Percentiles rank a stretch among this genome's conserved stretches.
Conservation (phyloP, 495 filamentous ascomycete genomes). For the Talaromyces stipitatus region DNA sequence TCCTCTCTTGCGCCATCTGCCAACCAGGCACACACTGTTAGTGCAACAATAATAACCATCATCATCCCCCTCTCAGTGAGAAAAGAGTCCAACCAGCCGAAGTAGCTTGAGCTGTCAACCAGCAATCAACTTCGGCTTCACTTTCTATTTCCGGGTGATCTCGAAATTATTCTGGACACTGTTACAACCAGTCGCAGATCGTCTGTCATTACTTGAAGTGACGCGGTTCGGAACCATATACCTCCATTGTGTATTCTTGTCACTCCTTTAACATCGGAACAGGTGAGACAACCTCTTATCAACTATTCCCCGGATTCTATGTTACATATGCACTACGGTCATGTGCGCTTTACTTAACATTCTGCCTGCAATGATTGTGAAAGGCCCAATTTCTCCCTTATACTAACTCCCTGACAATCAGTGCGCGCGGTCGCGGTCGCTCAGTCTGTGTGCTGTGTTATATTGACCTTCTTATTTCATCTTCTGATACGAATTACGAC, state of each 20-base stretch:
- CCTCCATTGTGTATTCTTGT: not conserved
- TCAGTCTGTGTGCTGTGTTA: conserved; percentile 5
- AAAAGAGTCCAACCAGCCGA: not conserved
- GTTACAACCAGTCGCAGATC: not conserved
- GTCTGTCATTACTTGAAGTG: not conserved
- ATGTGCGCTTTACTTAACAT: not conserved
- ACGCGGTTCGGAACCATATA: not conserved
- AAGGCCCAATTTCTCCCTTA: no score
- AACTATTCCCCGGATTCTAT: not conserved
- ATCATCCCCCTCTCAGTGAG: not conserved
- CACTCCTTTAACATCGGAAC: conserved; percentile 5
- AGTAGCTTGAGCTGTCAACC: not conserved
- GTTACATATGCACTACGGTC: not conserved
- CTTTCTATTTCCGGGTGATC: not conserved
- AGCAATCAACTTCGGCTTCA: not conserved
- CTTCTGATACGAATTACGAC: conserved; percentile 6
- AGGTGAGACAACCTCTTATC: not conserved
- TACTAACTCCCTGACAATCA: no score
- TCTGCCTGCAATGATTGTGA: not conserved
- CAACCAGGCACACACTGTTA: not conserved
- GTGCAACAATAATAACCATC: not conserved
- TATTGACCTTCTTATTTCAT: not conserved
- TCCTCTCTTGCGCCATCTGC: not conserved
- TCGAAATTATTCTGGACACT: not conserved
- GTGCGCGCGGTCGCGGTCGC: no score